Percentiles rank a stretch among this genome's conserved stretches.
Evolutionary conservation across 2,329 filamentous ascomycete species (phyloP).

Genomic region (Penicillium brevicompactum): DNA sequence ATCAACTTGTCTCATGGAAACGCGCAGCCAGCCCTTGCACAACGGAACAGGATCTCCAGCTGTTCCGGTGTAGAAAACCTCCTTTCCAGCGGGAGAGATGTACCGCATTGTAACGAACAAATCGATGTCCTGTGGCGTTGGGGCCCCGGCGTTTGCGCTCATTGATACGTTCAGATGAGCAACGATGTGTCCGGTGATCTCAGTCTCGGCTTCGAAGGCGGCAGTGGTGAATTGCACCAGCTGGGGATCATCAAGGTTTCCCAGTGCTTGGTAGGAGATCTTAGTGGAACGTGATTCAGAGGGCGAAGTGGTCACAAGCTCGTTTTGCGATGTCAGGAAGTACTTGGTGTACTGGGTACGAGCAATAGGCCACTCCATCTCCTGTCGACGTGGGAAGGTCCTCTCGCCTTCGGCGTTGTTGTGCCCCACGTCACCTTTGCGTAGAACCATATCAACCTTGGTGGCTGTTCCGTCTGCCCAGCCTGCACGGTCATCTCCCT

Average conservation of each 20-base stretch:
- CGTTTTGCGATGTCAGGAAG: constrained; percentile 55
- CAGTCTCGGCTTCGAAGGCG: constrained; percentile 64
- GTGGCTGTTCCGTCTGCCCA: constrained; percentile 56
- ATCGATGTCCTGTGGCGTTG: constrained; percentile 54
- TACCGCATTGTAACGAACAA: constrained; percentile 59
- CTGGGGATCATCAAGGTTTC: constrained; percentile 57
- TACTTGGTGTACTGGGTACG: constrained; percentile 65
- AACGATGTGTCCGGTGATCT: constrained; percentile 69
- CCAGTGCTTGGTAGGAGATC: constrained; percentile 62
- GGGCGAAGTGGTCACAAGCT: constrained; percentile 42
- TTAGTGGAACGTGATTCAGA: constrained; percentile 35
- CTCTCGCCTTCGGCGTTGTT: constrained; percentile 65
- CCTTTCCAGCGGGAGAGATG: constrained; percentile 52
- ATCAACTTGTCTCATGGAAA: constrained; percentile 54
- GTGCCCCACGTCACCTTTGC: constrained; percentile 68
- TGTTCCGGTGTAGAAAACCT: constrained; percentile 59
- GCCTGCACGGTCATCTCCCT: constrained; percentile 60
- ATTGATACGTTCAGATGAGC: constrained; percentile 66
- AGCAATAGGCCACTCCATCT: constrained; percentile 68
- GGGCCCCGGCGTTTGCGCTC: constrained; percentile 40
- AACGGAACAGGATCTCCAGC: constrained; percentile 58
- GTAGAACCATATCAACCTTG: constrained; percentile 61
- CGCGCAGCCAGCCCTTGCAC: constrained; percentile 58
- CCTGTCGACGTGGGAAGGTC: constrained; percentile 56
- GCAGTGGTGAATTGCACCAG: constrained; percentile 60